These are phyloP conservation scores for Spirogloea muscicola DNA, from an alignment of 139 green algal species.

Conservation along the genomic window DNA sequence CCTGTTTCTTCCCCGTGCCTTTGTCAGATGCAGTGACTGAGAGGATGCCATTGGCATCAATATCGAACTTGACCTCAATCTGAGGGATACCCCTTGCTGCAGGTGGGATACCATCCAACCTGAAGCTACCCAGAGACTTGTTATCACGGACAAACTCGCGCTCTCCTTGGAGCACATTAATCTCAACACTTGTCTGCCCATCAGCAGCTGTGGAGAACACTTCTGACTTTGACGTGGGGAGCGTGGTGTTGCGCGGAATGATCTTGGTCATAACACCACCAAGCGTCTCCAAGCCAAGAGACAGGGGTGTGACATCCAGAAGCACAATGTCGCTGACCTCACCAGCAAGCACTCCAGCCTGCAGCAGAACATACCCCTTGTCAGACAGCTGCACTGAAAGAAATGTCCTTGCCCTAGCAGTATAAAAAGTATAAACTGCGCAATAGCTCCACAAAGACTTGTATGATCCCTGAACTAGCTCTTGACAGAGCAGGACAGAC, in stretches of 20 bases:
- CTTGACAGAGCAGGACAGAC: no score
- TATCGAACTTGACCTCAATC: slow-evolving; percentile 97
- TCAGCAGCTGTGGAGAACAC: slow-evolving; percentile 93
- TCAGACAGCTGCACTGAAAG: not conserved
- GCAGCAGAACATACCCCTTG: not conserved
- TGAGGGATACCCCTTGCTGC: slow-evolving; percentile 88
- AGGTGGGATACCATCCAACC: slow-evolving; percentile 90
- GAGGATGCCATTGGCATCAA: slow-evolving; percentile 98
- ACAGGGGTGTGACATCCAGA: slow-evolving; percentile 83
- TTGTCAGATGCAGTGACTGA: slow-evolving; percentile 91
- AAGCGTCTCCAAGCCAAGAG: slow-evolving; percentile 87
- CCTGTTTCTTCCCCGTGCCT: slow-evolving; percentile 82
- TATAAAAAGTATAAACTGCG: no score
- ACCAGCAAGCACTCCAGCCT: slow-evolving; percentile 69
- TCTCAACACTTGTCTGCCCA: slow-evolving; percentile 89
- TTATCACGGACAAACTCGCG: slow-evolving; percentile 87
- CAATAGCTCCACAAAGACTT: no score
- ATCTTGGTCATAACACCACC: slow-evolving; percentile 92
- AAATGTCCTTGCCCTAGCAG: no score
- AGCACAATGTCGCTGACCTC: slow-evolving; percentile 75
- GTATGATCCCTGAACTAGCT: no score
- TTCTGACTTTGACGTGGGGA: slow-evolving; percentile 73
- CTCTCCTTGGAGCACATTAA: slow-evolving; percentile 90
- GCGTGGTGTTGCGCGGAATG: slow-evolving; percentile 84
- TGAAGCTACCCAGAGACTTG: slow-evolving; percentile 85